Conservation (phyloP, 2,329 filamentous ascomycete genomes). For the Phialophora tarda region DNA sequence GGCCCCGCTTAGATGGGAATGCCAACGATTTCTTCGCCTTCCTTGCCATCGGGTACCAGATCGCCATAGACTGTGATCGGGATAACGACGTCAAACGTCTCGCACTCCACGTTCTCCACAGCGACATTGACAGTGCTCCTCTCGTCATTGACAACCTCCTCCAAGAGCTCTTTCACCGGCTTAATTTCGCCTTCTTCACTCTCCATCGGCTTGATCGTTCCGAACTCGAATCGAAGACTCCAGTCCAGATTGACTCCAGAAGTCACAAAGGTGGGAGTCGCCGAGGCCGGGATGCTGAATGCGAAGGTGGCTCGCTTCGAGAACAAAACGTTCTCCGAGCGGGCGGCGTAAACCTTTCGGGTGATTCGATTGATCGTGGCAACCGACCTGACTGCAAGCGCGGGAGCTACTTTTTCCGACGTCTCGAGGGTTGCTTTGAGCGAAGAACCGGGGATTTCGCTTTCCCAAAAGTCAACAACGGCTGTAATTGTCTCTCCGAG, state of each 20-base stretch:
- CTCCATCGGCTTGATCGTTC: conserved; percentile 67
- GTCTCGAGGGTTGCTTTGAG: conserved; percentile 85
- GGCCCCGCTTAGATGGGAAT: conserved; percentile 41
- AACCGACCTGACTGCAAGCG: conserved; percentile 81
- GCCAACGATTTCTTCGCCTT: conserved; percentile 38
- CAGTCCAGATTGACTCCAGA: conserved; percentile 86
- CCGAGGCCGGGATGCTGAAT: conserved; percentile 79
- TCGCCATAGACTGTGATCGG: conserved; percentile 79
- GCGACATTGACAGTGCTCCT: conserved; percentile 77
- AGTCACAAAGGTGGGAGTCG: conserved; percentile 90
- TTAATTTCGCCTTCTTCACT: conserved; percentile 42
- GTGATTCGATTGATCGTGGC: conserved; percentile 87
- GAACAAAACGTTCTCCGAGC: conserved; percentile 82
- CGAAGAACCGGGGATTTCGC: conserved; percentile 82
- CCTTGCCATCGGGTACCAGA: conserved; percentile 51
- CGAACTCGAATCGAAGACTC: conserved; percentile 90
- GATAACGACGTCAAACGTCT: conserved; percentile 89
- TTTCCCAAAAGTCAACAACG: conserved; percentile 79
- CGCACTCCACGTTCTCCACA: conserved; percentile 76
- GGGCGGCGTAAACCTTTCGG: conserved; percentile 76
- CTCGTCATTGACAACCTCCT: conserved; percentile 79
- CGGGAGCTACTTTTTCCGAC: conserved; percentile 78
- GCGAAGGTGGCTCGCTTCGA: conserved; percentile 78
- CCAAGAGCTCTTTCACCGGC: conserved; percentile 66
- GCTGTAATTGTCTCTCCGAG: conserved; percentile 86